Base-by-base conservation (phyloP, 2,329 filamentous ascomycete species). In the Colletotrichum spaethianum region DNA sequence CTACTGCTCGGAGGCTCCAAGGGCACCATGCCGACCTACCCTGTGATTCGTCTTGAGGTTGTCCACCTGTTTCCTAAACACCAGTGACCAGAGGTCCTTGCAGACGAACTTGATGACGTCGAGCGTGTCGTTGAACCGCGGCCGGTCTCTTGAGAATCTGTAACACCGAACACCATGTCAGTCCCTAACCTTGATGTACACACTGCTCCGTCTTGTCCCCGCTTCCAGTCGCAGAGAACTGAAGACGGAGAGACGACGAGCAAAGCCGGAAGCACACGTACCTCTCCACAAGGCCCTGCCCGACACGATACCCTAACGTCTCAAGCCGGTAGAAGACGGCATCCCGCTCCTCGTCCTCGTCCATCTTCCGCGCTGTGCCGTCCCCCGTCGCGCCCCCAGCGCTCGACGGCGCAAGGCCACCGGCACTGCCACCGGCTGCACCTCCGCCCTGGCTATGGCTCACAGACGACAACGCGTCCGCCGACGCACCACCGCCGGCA, bases 61-160 rank as follows among this genome's bases (percentile, higher is more conserved):
- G 83, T 99, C 96, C 79, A 99, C 94, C 82, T 98, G 97, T 84
- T 99, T 99, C 80, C 94, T 90, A 83, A 98, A 99, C 20, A 98
- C 90, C 26, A 98, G 87, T 42, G 91, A 95, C 96, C 96, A 99
- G 55, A 99, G 88, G 82, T 99, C 96, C 86, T 99, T 99, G 89
- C 96, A 99, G 61, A 99, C 87, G 79, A 99, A 98, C 82, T 99
- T 99, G 81, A 99, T 99, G 61, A 95, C 93, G 80, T 98, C 96
- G 52, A 99, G 90, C 4, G 95, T 95, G 77, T 98, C 95, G 73
- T 93, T 94, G 80, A 98, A 97, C 60, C 95, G 93, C 50, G 96
- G 94, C 63, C 94, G 89, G 80, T 97, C 93, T 79, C 90, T 88
- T 12, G 93, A 94, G 85, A 96, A 95, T 64, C 93, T 95, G 36